Conservation (phyloP, 1,284 basidiomycete species). For the Phaffia rhodozyma region DNA sequence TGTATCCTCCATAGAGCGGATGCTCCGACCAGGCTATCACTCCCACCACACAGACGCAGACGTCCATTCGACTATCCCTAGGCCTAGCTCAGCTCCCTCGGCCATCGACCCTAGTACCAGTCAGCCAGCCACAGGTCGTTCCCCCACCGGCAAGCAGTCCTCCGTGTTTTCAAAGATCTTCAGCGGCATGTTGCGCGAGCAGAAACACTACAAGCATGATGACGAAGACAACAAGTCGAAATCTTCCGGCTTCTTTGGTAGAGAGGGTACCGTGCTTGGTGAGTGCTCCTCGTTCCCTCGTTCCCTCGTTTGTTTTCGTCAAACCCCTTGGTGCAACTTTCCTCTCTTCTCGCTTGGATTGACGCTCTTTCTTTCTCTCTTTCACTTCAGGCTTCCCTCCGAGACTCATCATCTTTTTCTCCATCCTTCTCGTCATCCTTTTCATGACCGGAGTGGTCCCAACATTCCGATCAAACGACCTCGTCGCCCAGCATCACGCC, state of each 20-base stretch:
- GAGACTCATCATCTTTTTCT: slow-evolving; percentile 15
- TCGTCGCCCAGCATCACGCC: not conserved
- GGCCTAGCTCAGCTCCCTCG: not conserved
- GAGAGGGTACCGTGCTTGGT: slow-evolving; percentile 14
- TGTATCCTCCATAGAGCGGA: not conserved
- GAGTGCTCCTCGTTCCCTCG: not conserved
- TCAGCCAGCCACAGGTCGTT: not conserved
- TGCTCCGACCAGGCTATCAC: not conserved
- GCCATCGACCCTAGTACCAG: not conserved
- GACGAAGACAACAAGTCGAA: slow-evolving; percentile 1
- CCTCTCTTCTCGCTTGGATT: not conserved
- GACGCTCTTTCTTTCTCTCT: not conserved
- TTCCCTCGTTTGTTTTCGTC: not conserved
- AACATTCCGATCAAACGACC: not conserved
- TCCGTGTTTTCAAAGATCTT: not conserved
- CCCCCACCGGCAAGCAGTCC: not conserved
- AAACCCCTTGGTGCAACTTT: not conserved
- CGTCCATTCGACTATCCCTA: not conserved
- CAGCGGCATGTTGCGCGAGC: slow-evolving; percentile 7
- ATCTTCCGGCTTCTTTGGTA: slow-evolving; percentile 1
- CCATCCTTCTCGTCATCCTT: slow-evolving; percentile 17
- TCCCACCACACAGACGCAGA: not conserved
- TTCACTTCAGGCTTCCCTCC: slow-evolving; percentile 15
- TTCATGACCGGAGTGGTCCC: slow-evolving; percentile 14
- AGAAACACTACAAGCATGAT: not conserved